These are phyloP conservation scores for Kandelia obovata DNA, from an alignment of 345 rosid genomes.

Conservation along the genomic window DNA sequence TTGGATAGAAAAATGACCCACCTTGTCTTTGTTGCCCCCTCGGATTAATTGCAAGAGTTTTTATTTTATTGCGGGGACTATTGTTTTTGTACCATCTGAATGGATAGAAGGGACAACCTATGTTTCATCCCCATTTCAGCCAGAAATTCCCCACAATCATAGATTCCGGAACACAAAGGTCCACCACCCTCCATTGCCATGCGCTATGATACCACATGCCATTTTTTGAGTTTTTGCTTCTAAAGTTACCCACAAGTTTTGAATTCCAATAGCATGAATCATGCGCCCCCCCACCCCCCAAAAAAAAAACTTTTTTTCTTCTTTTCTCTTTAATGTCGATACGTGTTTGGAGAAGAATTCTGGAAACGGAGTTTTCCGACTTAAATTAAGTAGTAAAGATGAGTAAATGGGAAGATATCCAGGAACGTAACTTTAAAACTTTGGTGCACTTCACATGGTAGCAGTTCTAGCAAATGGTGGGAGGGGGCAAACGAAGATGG, in stretches of 20 bases:
- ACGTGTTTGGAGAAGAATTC: too few species aligned
- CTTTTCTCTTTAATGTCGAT: too few species aligned
- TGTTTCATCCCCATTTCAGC: constrained; percentile 27
- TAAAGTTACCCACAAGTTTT: neutral
- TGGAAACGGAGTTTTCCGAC: too few species aligned
- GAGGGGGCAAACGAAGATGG: constrained; percentile 24
- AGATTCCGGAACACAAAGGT: constrained; percentile 14
- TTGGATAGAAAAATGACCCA: neutral
- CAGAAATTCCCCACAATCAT: constrained; percentile 2
- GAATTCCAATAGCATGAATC: neutral
- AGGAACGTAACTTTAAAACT: neutral
- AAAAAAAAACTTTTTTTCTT: too few species aligned
- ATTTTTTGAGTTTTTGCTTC: constrained; percentile 1
- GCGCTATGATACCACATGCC: constrained; percentile 35
- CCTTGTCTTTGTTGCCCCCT: neutral
- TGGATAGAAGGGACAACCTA: constrained; percentile 7
- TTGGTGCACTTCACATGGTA: constrained; percentile 37
- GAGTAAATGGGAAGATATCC: too few species aligned
- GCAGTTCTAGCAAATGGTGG: constrained; percentile 20
- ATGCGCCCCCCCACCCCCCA: too few species aligned
- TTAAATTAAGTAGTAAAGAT: too few species aligned
- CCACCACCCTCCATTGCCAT: constrained; percentile 30
- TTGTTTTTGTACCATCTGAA: constrained; percentile 13
- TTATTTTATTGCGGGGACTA: neutral
- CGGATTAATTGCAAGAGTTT: neutral